Evolutionary conservation across 345 rosid species (phyloP), one percentile per base, ranked within the genome.

Genomic region (Clausena lansium): DNA sequence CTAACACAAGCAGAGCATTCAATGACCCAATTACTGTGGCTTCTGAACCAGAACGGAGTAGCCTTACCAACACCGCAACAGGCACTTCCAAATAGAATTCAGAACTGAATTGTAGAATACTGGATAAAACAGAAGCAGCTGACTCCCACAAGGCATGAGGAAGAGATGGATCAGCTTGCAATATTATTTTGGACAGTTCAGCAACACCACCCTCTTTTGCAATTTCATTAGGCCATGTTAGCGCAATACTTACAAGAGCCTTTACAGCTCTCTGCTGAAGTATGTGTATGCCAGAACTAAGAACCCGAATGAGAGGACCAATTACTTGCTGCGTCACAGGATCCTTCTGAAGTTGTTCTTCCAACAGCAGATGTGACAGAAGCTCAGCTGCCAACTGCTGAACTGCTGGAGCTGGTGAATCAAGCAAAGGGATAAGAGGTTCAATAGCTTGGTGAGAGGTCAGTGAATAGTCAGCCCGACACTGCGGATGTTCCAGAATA

Each of bases 311-410:
- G 38, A 97, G 89, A 6, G 99, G 98, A 83, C 93, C 93, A 64
- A 97, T 94, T 28, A 89, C 92, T 77, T 87, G 94, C 82, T 90
- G 94, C 20, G 91, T 91, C 71, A 89, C 82, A 30, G 98, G 85
- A 84, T 93, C 97, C 89, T 92, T 94, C 86, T 92, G 98, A 74
- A 97, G 95, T 87, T 87, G 90, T 60, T 97, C 99, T 84, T 89
- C 98, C 73, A 83, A 73, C 45, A 97, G 94, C 27, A 97, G 85
- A 84, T 97, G 96, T 17, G 99, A 92, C 41, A 97, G 91, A 83
- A 97, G 98, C 95, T 97, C 99, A 66, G 99, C 98, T 62, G 98
- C 97, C 88, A 94, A 81, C 80, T 97, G 98, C 71, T 94, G 98
- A 67, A 94, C 98, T 57, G 98, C 98, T 61, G 97, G 95, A 78